Conservation (phyloP, 2,329 filamentous ascomycete genomes). For the Rutstroemia sydowiana region DNA sequence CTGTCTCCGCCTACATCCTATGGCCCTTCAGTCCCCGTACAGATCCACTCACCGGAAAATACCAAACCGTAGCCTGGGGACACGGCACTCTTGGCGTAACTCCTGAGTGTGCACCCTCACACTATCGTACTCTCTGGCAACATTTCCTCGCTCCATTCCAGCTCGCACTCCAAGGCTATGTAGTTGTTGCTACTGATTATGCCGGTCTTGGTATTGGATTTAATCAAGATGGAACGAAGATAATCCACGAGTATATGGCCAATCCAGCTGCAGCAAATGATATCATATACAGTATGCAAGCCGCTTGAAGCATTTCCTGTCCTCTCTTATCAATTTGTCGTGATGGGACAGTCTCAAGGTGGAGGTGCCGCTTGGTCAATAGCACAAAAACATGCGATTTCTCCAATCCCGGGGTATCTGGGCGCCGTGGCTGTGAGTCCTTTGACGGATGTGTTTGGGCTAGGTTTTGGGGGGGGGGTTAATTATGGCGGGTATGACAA, state of each 20-base stretch:
- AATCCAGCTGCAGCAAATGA: constrained; percentile 36
- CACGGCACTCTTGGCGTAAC: constrained; percentile 40
- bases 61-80: constrained; percentile 8
- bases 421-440: constrained; percentile 8
- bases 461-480: no score
- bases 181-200: constrained; percentile 39
- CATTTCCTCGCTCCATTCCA: constrained; percentile 34
- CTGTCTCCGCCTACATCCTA: constrained; percentile 4
- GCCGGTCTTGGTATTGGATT: constrained; percentile 36
- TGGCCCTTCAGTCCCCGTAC: background rate
- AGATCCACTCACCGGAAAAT: background rate
- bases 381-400: constrained; percentile 22
- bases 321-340: constrained; percentile 35
- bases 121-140: constrained; percentile 36
- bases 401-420: constrained; percentile 11
- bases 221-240: constrained; percentile 29
- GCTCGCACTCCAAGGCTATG: constrained; percentile 37
- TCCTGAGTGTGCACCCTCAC: constrained; percentile 34
- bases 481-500: no score
- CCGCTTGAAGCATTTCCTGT: constrained; percentile 38
- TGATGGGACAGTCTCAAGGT: constrained; percentile 41
- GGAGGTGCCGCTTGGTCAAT: constrained; percentile 37
- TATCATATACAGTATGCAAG: constrained; percentile 35
- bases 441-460: background rate
- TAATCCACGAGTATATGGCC: constrained; percentile 36